A percentile compares a stretch with the other conserved stretches of the same genome.
Evolutionary conservation across 2,329 filamentous ascomycete species (phyloP).

Genomic region (Intubia oerlemansii): DNA sequence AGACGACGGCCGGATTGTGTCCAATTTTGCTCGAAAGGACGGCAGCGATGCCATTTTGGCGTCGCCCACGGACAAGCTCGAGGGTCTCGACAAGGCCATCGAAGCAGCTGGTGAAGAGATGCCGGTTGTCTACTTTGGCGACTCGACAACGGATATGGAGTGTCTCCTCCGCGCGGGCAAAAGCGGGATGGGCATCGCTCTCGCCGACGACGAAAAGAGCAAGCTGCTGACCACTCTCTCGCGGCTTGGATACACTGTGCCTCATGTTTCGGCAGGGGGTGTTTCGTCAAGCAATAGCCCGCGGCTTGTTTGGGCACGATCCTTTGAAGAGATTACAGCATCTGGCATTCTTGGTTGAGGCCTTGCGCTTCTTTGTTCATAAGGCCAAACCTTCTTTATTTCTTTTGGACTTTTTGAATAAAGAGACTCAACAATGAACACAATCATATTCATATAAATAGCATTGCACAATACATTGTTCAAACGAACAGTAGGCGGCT

Average conservation of each 20-base stretch:
- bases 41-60: conserved; percentile 9
- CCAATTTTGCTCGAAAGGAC: conserved; percentile 13
- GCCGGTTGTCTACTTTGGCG: conserved; percentile 29
- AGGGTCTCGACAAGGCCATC: conserved; percentile 16
- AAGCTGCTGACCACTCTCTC: conserved; percentile 16
- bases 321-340: conserved; percentile 21
- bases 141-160: conserved; percentile 33
- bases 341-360: conserved; percentile 4
- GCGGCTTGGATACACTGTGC: conserved; percentile 17
- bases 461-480: no score
- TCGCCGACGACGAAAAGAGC: conserved; percentile 15
- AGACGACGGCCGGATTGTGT: conserved; percentile 18
- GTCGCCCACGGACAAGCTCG: conserved; percentile 25
- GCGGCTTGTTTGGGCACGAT: conserved; percentile 19
- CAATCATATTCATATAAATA: no score
- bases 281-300: not conserved
- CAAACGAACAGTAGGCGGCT: no score
- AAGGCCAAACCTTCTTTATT: no score
- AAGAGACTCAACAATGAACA: no score
- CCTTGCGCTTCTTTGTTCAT: no score
- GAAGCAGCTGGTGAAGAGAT: not conserved
- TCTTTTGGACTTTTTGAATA: no score
- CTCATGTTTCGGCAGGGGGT: conserved; percentile 13
- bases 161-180: conserved; percentile 19
- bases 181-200: conserved; percentile 20